Evolutionary conservation across 176 grass and related monocot species (phyloP).

Genomic region (Rhipidocladum racemiflorum): DNA sequence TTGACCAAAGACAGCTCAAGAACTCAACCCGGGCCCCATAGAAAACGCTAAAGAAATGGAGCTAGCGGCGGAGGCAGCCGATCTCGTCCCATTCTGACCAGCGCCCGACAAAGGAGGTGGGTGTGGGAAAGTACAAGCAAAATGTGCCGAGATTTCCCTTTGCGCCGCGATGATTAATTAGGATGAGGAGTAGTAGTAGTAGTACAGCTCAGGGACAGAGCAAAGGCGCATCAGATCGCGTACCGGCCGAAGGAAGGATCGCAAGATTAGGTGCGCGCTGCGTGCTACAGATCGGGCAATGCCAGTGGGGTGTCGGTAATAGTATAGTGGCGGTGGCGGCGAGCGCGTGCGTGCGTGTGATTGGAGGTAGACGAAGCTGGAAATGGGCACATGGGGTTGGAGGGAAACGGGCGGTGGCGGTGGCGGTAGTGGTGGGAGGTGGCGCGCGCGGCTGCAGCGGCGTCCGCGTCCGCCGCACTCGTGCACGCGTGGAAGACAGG

Average conservation of each 20-base stretch:
- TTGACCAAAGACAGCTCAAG: conserved; percentile 47
- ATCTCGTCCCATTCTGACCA: conserved; percentile 35
- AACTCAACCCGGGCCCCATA: not conserved
- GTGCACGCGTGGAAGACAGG: not conserved
- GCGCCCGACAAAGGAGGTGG: conserved; percentile 6
- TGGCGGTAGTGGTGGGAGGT: conserved; percentile 1
- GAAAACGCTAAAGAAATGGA: conserved; percentile 8
- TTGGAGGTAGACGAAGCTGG: conserved; percentile 22
- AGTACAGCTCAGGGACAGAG: conserved; percentile 31
- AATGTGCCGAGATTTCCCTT: conserved; percentile 40
- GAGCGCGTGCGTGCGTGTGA: not conserved
- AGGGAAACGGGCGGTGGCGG: not conserved
- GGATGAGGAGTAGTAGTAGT: not conserved
- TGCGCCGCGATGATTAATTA: conserved; percentile 27
- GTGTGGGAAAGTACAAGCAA: conserved; percentile 21
- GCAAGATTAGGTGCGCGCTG: conserved; percentile 2
- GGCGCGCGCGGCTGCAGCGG: not conserved
- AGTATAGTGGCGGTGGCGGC: not conserved
- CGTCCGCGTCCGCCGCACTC: not conserved
- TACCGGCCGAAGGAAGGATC: not conserved
- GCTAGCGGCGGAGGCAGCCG: conserved; percentile 14
- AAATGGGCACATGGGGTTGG: conserved; percentile 6
- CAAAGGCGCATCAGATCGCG: conserved; percentile 46
- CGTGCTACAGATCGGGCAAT: not conserved
- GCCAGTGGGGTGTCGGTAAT: conserved; percentile 30